These are phyloP conservation scores for Malus hybrid DNA, from an alignment of 331 rosid species.

Conservation along the genomic window DNA sequence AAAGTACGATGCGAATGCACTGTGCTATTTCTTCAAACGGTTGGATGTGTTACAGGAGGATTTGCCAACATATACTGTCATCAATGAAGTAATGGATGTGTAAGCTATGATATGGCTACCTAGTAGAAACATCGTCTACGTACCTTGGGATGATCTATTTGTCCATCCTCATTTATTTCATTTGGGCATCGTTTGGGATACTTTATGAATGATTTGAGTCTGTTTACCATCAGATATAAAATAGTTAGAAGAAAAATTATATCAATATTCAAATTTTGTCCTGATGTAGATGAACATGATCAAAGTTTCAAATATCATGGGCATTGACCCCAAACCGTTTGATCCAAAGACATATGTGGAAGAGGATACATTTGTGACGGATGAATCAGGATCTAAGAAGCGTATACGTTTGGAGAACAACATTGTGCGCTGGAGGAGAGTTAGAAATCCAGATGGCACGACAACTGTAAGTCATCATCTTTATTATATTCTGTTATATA, in stretches of 20 bases:
- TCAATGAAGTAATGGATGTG: not conserved
- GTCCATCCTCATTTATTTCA: not conserved
- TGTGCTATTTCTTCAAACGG: not conserved
- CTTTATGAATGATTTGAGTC: not conserved
- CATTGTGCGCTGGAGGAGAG: slow-evolving; percentile 84
- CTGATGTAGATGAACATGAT: slow-evolving; percentile 89
- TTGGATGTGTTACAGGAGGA: not conserved
- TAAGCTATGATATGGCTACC: not conserved
- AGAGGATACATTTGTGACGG: slow-evolving; percentile 96
- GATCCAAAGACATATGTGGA: slow-evolving; percentile 92
- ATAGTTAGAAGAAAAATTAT: not conserved
- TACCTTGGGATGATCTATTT: not conserved
- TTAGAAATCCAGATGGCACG: slow-evolving; percentile 62
- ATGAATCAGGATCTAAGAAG: slow-evolving; percentile 87
- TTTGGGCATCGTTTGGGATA: not conserved
- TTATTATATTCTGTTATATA: slow-evolving; percentile 9
- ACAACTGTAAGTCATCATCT: slow-evolving; percentile 50
- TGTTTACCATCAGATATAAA: not conserved
- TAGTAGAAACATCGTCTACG: not conserved
- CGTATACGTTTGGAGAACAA: slow-evolving; percentile 96
- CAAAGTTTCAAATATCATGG: slow-evolving; percentile 98
- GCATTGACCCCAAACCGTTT: slow-evolving; percentile 78
- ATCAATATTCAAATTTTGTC: not conserved
- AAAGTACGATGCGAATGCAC: not conserved
- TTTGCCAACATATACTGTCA: not conserved